Evolutionary conservation across 148 eudicot genomes (phyloP).

Genomic region (Fagopyrum tataricum): DNA sequence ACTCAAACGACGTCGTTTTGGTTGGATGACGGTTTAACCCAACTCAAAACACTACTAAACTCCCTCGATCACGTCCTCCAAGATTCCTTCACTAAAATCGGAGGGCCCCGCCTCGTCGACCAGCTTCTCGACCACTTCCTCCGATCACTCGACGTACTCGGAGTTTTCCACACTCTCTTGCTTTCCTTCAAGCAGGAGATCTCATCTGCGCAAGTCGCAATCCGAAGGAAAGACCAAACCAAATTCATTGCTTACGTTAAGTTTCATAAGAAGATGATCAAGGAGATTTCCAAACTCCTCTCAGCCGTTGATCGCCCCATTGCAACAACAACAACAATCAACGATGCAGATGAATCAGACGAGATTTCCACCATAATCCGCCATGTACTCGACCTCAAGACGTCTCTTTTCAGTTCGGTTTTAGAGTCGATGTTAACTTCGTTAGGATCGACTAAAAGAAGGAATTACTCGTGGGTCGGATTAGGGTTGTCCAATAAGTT

Average conservation of each 20-base stretch:
- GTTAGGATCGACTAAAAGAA: conserved; percentile 18
- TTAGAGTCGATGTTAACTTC: conserved; percentile 41
- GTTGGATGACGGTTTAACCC: conserved; percentile 34
- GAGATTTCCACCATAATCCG: conserved; percentile 31
- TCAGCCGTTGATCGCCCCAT: conserved; percentile 19
- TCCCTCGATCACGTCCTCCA: conserved; percentile 62
- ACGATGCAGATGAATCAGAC: conserved; percentile 12
- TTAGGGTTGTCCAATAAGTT: conserved; percentile 23
- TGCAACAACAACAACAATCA: background rate
- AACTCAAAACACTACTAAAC: conserved; percentile 44
- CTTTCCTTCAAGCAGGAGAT: conserved; percentile 47
- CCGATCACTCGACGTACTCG: conserved; percentile 51
- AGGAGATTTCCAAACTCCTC: conserved; percentile 40
- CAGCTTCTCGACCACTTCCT: conserved; percentile 67
- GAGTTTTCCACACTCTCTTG: conserved; percentile 42
- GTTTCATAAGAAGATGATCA: conserved; percentile 39
- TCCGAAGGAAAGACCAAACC: conserved; percentile 18
- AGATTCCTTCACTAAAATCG: conserved; percentile 3
- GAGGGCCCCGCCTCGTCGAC: conserved; percentile 27
- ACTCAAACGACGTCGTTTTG: conserved; percentile 25
- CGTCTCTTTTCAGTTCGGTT: conserved; percentile 40
- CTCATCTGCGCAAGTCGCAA: conserved; percentile 53
- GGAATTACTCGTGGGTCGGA: conserved; percentile 19
- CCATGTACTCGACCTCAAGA: conserved; percentile 42
- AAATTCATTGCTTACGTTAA: conserved; percentile 35